phyloP scores from a whole-genome alignment of 2,329 filamentous ascomycete species.

The Trichoderma harzianum region DNA sequence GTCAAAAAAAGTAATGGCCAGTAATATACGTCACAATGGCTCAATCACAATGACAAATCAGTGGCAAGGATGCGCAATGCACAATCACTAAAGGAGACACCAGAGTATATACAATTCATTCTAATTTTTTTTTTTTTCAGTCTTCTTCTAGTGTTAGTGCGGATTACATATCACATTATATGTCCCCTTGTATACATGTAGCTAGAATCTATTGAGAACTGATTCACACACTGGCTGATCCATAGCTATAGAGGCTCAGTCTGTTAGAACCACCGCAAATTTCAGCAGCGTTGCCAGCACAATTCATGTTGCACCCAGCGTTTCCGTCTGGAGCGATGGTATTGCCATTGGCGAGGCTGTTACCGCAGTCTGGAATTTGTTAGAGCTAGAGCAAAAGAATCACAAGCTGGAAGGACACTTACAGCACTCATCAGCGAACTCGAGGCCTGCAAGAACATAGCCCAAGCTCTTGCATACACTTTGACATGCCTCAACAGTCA shows the following conservation, averaged over 20 bases:
- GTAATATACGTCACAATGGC: background rate
- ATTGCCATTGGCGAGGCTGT: background rate
- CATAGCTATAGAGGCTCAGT: background rate
- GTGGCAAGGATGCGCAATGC: background rate
- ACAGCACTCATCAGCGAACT: slow-evolving; percentile 3
- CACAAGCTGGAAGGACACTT: background rate
- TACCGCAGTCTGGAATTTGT: background rate
- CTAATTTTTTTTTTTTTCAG: background rate
- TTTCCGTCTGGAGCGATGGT: background rate
- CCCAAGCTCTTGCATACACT: slow-evolving; percentile 1
- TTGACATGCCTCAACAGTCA: slow-evolving; percentile 4
- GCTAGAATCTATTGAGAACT: too few species aligned
- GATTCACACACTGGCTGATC: background rate
- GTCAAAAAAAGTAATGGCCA: background rate
- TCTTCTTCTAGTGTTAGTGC: background rate
- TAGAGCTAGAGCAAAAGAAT: background rate
- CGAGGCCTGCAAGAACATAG: background rate
- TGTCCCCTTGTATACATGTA: too few species aligned
- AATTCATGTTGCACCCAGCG: background rate
- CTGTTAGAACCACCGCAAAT: background rate
- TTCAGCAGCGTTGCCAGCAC: slow-evolving; percentile 1
- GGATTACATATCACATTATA: background rate
- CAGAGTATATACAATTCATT: background rate
- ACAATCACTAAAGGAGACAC: background rate
- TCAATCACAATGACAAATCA: background rate